Conservation (phyloP, 768 basidiomycete species). For the Tylopilus sp. region DNA sequence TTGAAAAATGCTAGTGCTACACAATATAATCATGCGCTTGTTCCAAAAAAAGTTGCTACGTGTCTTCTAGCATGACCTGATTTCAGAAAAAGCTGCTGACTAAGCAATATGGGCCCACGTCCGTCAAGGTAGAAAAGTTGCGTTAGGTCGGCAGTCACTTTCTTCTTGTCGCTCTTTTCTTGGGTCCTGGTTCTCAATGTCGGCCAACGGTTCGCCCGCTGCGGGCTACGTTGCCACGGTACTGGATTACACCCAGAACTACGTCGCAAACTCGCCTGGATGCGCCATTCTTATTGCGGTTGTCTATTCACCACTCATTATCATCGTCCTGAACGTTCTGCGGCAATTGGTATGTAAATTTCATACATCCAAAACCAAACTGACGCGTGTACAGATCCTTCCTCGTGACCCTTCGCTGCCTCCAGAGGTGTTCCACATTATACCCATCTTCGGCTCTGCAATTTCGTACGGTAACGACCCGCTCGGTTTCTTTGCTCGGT, state of each 20-base stretch:
- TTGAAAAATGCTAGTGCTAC: neutral
- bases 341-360: conserved; percentile 72
- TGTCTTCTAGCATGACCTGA: conserved; percentile 15
- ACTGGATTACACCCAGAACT: conserved; percentile 16
- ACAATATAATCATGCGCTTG: neutral
- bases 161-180: neutral
- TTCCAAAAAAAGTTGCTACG: too few relatives aligned
- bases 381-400: conserved; percentile 45
- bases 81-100: conserved; percentile 17
- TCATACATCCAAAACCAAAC: neutral
- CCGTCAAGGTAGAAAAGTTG: conserved; percentile 1
- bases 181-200: conserved; percentile 20
- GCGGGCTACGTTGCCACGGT: conserved; percentile 25
- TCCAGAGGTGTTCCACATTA: conserved; percentile 89
- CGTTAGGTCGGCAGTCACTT: too few relatives aligned
- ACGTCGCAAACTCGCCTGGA: conserved; percentile 23
- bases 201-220: conserved; percentile 18
- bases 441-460: conserved; percentile 90
- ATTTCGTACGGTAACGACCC: conserved; percentile 91
- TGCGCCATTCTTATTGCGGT: conserved; percentile 39
- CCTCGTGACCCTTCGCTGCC: conserved; percentile 73
- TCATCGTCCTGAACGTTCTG: conserved; percentile 69
- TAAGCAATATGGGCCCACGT: conserved; percentile 14
- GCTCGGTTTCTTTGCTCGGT: conserved; percentile 77
- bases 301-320: conserved; percentile 66